phyloP scores from a whole-genome alignment of 495 filamentous ascomycete species.

The Penicillium arizonense region DNA sequence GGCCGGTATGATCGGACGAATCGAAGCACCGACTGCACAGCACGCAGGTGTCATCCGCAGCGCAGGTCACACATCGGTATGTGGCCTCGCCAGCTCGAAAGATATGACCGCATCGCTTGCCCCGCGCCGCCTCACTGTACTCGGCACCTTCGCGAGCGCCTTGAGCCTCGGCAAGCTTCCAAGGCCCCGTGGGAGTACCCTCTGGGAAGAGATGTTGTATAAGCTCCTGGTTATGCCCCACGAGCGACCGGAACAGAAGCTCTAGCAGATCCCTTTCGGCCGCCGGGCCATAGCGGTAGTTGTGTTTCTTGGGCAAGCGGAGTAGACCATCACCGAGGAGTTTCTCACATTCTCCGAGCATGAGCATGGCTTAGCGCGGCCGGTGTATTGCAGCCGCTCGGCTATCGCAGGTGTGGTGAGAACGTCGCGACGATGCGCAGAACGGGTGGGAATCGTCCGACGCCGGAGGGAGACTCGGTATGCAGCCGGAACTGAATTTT shows the following conservation, averaged over 20 bases:
- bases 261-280: conserved; percentile 69
- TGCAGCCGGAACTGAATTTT: conserved; percentile 2
- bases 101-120: conserved; percentile 96
- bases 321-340: conserved; percentile 74
- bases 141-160: conserved; percentile 92
- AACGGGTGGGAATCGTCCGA: conserved; percentile 6
- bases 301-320: conserved; percentile 64
- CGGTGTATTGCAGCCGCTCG: conserved; percentile 9
- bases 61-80: conserved; percentile 91
- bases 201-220: conserved; percentile 76
- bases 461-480: conserved; percentile 2
- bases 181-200: conserved; percentile 59
- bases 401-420: conserved; percentile 15
- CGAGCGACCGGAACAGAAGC: conserved; percentile 83
- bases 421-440: conserved; percentile 14
- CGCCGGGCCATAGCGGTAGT: conserved; percentile 67
- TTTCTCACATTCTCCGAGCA: conserved; percentile 72
- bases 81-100: conserved; percentile 90
- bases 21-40: conserved; percentile 92
- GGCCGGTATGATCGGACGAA: conserved; percentile 89
- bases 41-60: conserved; percentile 81
- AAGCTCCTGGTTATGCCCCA: conserved; percentile 67
- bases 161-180: conserved; percentile 81
- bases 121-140: conserved; percentile 87
- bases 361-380: conserved; percentile 27